These are phyloP conservation scores for Saxophila tyrrhenica DNA, from an alignment of 495 filamentous ascomycete genomes.

Conservation along the genomic window DNA sequence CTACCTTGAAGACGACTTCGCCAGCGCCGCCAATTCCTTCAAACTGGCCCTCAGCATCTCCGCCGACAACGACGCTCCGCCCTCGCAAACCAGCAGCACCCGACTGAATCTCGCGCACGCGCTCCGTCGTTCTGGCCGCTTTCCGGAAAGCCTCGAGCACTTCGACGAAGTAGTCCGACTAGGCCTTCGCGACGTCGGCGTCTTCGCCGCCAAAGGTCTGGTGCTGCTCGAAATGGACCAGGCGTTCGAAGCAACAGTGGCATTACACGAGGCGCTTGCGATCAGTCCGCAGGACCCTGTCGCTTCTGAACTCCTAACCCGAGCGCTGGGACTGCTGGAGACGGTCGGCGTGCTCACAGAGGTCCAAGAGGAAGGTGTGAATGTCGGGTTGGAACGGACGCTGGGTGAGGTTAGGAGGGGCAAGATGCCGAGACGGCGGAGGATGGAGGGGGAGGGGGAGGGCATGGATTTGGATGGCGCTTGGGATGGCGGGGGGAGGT, in stretches of 20 bases:
- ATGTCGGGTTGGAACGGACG: conserved; percentile 8
- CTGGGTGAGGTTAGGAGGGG: conserved; percentile 7
- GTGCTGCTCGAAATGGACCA: conserved; percentile 33
- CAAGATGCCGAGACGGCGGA: conserved; percentile 11
- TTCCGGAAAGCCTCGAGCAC: conserved; percentile 30
- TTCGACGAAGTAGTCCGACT: conserved; percentile 60
- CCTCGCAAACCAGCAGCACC: conserved; percentile 8
- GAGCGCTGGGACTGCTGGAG: conserved; percentile 29
- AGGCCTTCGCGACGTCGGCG: conserved; percentile 53
- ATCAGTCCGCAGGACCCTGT: conserved; percentile 34
- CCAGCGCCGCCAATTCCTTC: conserved; percentile 63
- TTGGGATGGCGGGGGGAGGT: too few species aligned
- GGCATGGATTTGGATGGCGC: conserved; percentile 15
- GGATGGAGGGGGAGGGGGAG: conserved; percentile 5
- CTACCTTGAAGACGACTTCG: conserved; percentile 77
- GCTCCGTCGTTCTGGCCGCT: conserved; percentile 57
- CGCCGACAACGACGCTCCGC: conserved; percentile 39
- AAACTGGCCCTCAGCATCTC: conserved; percentile 62
- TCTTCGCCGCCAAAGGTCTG: conserved; percentile 54
- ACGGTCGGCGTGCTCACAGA: conserved; percentile 16
- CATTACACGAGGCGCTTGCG: conserved; percentile 35
- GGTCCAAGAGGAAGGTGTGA: conserved; percentile 24
- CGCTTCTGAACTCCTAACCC: conserved; percentile 30
- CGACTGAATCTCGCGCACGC: conserved; percentile 70
- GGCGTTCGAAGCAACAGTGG: conserved; percentile 28